Evolutionary conservation across 2,329 filamentous ascomycete species (phyloP).

Genomic region (Aspergillus aculeatus): DNA sequence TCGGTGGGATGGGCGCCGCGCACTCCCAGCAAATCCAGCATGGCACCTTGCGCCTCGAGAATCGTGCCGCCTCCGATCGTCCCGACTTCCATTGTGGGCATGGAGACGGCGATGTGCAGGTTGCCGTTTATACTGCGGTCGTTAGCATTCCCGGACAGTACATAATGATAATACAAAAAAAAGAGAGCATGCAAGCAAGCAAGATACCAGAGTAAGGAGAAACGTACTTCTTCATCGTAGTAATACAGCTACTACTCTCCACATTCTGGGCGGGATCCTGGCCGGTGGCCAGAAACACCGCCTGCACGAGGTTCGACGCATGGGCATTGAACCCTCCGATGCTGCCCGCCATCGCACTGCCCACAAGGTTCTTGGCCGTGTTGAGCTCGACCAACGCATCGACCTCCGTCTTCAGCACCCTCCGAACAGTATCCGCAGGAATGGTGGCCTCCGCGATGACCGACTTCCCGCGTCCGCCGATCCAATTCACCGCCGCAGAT

Average conservation of each 20-base stretch:
- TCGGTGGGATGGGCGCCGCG: slow-evolving; percentile 87
- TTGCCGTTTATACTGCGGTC: slow-evolving; percentile 71
- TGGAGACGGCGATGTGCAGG: slow-evolving; percentile 97
- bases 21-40: slow-evolving; percentile 95
- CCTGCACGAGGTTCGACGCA: slow-evolving; percentile 98
- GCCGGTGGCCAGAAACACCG: slow-evolving; percentile 90
- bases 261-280: slow-evolving; percentile 98
- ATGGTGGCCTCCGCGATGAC: slow-evolving; percentile 97
- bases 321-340: slow-evolving; percentile 98
- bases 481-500: slow-evolving; percentile 97
- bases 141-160: slow-evolving; percentile 5
- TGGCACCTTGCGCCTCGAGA: slow-evolving; percentile 84
- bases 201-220: background rate
- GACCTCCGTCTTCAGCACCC: slow-evolving; percentile 88
- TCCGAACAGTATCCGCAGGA: slow-evolving; percentile 79
- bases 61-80: slow-evolving; percentile 96
- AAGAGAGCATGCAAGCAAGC: background rate
- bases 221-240: slow-evolving; percentile 98
- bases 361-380: slow-evolving; percentile 91
- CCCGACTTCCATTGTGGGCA: slow-evolving; percentile 97
- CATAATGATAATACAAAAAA: no score
- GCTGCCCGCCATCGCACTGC: slow-evolving; percentile 93
- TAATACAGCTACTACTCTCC: slow-evolving; percentile 96
- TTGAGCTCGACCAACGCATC: slow-evolving; percentile 91
- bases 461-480: slow-evolving; percentile 94